These are phyloP conservation scores for Talaromyces sp. DNA, from an alignment of 2,329 filamentous ascomycete species.

Conservation along the genomic window DNA sequence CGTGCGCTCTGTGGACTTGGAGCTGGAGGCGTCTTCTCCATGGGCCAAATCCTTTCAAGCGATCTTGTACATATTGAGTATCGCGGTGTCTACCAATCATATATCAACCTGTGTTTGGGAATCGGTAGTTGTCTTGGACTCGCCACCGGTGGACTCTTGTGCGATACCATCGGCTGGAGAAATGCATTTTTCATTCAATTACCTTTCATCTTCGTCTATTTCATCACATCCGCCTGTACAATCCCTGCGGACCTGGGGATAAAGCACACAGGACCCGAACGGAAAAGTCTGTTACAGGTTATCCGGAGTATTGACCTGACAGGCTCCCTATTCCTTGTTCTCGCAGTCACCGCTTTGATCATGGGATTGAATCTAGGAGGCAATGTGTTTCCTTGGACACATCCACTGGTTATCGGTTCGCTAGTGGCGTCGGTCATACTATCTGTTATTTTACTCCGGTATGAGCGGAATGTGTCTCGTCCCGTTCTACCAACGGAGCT, in stretches of 20 bases:
- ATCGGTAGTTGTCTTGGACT: conserved; percentile 42
- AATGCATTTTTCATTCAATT: conserved; percentile 54
- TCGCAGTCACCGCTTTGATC: conserved; percentile 52
- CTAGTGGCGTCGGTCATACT: conserved; percentile 46
- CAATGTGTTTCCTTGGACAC: conserved; percentile 55
- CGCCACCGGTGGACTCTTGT: conserved; percentile 43
- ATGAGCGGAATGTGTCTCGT: conserved; percentile 48
- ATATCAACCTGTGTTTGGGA: conserved; percentile 43
- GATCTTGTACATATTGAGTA: conserved; percentile 75
- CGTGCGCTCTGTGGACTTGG: conserved; percentile 72
- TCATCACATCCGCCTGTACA: conserved; percentile 48
- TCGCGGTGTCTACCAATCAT: conserved; percentile 47
- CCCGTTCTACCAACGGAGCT: conserved; percentile 56
- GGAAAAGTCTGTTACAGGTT: conserved; percentile 44
- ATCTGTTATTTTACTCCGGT: conserved; percentile 43
- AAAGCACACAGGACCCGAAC: conserved; percentile 45
- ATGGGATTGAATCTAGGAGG: conserved; percentile 57
- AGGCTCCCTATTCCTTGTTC: conserved; percentile 52
- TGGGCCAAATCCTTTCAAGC: conserved; percentile 62
- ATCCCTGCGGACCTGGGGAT: conserved; percentile 51
- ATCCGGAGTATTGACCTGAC: conserved; percentile 54
- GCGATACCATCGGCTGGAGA: conserved; percentile 45
- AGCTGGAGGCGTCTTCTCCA: conserved; percentile 71
- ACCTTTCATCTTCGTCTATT: conserved; percentile 50
- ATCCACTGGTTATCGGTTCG: conserved; percentile 54